Evolutionary conservation across 768 basidiomycete species (phyloP).

Genomic region (Mycena belliarum): DNA sequence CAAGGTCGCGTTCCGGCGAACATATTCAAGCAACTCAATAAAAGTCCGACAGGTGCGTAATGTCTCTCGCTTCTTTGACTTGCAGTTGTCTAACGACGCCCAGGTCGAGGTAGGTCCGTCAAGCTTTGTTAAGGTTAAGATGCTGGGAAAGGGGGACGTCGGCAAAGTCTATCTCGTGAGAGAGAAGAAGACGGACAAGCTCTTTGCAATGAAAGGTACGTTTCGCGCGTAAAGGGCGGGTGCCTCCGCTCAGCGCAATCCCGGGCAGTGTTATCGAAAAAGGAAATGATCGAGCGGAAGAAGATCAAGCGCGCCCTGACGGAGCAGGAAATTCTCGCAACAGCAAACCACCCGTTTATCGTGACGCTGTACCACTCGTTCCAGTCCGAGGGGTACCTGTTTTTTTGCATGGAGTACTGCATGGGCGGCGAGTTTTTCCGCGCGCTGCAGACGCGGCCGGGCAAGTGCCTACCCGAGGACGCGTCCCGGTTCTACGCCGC

Average conservation of each 20-base stretch:
- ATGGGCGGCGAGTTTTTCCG: slow-evolving; percentile 99
- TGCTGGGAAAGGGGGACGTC: slow-evolving; percentile 98
- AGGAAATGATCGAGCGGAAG: slow-evolving; percentile 99
- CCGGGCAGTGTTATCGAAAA: slow-evolving; percentile 88
- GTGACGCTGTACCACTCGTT: slow-evolving; percentile 99
- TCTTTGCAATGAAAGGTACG: slow-evolving; percentile 98
- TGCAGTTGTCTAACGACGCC: slow-evolving; percentile 4
- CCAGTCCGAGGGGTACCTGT: slow-evolving; percentile 96
- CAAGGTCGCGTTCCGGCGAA: slow-evolving; percentile 81
- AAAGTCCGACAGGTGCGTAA: slow-evolving; percentile 78
- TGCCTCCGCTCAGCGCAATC: slow-evolving; percentile 8
- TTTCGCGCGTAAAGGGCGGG: slow-evolving; percentile 23
- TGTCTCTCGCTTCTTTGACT: slow-evolving; percentile 8
- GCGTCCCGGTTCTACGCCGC: slow-evolving; percentile 97
- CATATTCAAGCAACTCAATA: slow-evolving; percentile 97
- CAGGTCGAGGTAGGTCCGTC: slow-evolving; percentile 93
- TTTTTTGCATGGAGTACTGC: slow-evolving; percentile 99
- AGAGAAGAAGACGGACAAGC: slow-evolving; percentile 95
- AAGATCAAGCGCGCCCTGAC: slow-evolving; percentile 99
- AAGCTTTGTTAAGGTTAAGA: slow-evolving; percentile 94
- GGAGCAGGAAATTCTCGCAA: slow-evolving; percentile 98
- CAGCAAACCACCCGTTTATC: slow-evolving; percentile 99
- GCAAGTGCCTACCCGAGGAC: slow-evolving; percentile 96
- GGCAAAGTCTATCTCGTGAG: slow-evolving; percentile 97
- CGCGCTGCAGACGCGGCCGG: slow-evolving; percentile 91